Percentiles rank a stretch among this genome's conserved stretches.
These are phyloP conservation scores for Hypsizygus marmoreus DNA, from an alignment of 768 basidiomycete species.

Conservation along the genomic window DNA sequence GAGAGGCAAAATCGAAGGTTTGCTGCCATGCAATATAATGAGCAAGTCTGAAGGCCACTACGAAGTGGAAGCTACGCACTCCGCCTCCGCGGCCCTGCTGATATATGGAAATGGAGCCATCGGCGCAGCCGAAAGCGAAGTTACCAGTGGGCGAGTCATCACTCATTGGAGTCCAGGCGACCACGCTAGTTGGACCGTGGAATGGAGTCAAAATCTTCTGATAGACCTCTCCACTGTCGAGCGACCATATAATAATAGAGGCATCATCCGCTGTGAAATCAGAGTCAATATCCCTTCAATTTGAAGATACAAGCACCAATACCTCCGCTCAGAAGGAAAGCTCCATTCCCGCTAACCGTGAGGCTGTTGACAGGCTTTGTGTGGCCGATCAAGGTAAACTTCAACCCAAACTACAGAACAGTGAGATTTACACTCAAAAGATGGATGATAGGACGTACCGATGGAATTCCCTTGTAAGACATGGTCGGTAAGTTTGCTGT, in stretches of 20 bases:
- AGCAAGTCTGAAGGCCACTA: background rate
- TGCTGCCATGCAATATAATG: background rate
- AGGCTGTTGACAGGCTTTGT: background rate
- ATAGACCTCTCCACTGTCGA: background rate
- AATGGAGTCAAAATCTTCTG: background rate
- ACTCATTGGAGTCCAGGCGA: background rate
- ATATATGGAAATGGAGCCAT: background rate
- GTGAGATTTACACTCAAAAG: too few species aligned
- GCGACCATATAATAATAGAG: background rate
- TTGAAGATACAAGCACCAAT: background rate
- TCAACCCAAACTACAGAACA: background rate
- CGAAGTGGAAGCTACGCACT: background rate
- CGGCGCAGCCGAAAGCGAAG: background rate
- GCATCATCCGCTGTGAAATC: background rate
- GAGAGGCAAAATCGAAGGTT: background rate
- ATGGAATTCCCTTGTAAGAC: too few species aligned
- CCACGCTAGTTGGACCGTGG: background rate
- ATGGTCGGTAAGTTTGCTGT: too few species aligned
- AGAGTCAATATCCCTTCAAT: background rate
- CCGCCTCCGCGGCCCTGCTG: too few species aligned
- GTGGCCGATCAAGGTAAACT: background rate
- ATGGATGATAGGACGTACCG: too few species aligned
- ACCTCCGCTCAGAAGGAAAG: slow-evolving; percentile 3
- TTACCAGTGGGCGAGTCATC: background rate
- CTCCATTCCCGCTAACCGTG: background rate